phyloP scores from a whole-genome alignment of 345 rosid species.

The Turritis glabra region DNA sequence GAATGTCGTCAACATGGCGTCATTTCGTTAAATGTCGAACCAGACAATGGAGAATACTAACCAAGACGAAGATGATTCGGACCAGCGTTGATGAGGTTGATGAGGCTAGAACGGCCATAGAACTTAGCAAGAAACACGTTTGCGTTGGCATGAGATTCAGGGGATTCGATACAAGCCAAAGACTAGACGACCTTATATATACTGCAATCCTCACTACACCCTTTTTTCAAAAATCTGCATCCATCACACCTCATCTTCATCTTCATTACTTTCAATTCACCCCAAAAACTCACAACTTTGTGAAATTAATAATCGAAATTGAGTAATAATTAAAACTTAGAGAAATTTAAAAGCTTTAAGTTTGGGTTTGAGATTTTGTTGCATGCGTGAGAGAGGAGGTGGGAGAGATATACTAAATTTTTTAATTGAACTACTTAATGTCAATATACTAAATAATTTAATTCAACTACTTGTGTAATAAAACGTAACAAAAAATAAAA shows the following conservation, averaged over 20 bases:
- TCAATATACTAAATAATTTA: neutral
- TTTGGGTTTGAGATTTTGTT: neutral
- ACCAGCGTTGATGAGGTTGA: slow-evolving; percentile 9
- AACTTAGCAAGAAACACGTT: slow-evolving; percentile 10
- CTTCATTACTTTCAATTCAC: neutral
- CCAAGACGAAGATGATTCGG: slow-evolving; percentile 11
- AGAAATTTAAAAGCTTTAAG: no score
- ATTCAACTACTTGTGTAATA: neutral
- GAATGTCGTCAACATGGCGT: no score
- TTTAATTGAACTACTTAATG: no score
- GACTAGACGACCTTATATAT: no score
- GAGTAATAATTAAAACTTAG: neutral
- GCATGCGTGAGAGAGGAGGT: neutral
- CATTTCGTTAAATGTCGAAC: no score
- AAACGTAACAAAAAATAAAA: neutral
- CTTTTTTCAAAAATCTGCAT: slow-evolving; percentile 13
- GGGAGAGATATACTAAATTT: neutral
- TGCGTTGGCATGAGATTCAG: neutral
- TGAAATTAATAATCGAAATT: neutral
- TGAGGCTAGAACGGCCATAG: slow-evolving; percentile 6
- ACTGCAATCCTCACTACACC: no score
- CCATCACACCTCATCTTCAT: slow-evolving; percentile 16
- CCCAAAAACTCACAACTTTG: neutral
- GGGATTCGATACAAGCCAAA: no score
- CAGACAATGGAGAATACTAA: neutral